phyloP scores from a whole-genome alignment of 305 asterid genomes.

The Solanum hybrid region DNA sequence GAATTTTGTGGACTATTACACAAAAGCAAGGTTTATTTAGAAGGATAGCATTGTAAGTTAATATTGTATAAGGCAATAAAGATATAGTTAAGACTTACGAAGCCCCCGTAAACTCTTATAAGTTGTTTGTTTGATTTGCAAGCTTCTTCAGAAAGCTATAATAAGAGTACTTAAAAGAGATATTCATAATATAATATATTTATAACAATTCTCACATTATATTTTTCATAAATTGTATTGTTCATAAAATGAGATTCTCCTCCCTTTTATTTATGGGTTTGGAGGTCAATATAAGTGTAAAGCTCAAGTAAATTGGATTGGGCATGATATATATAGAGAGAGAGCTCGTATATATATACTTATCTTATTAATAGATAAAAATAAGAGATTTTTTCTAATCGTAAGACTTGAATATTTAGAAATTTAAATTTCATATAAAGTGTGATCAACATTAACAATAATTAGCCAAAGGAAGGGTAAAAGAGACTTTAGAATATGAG shows the following conservation, averaged over 20 bases:
- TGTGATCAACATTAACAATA: background rate
- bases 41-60: too few species aligned
- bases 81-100: background rate
- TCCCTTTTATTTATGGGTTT: background rate
- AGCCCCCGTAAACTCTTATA: too few species aligned
- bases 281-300: background rate
- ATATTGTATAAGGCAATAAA: background rate
- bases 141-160: background rate
- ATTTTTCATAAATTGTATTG: background rate
- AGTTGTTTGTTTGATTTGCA: background rate
- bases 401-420: background rate
- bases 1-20: background rate
- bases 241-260: background rate
- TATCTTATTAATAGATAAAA: background rate
- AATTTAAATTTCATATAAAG: background rate
- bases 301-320: background rate
- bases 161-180: background rate
- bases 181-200: background rate
- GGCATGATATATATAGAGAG: background rate
- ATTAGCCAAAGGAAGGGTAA: background rate
- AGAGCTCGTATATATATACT: background rate
- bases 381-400: background rate
- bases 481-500: background rate
- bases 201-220: background rate
- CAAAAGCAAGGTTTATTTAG: too few species aligned